These are phyloP conservation scores for Colletotrichum chlorophyti DNA, from an alignment of 2,329 filamentous ascomycete species.

Conservation along the genomic window DNA sequence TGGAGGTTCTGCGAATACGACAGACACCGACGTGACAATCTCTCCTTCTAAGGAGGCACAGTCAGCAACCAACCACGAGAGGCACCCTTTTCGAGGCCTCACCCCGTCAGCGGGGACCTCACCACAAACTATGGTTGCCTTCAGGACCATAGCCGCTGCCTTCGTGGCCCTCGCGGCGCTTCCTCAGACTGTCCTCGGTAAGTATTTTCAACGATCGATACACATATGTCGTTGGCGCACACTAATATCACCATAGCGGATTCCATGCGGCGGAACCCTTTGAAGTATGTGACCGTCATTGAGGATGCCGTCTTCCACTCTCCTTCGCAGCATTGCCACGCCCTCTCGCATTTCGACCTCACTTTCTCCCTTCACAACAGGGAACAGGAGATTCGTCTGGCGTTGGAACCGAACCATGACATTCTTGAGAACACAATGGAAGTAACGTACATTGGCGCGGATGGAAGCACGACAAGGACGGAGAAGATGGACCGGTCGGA, in stretches of 20 bases:
- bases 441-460: conserved; percentile 73
- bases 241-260: conserved; percentile 55
- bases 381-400: conserved; percentile 75
- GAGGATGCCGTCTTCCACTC: conserved; percentile 81
- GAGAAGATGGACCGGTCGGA: conserved; percentile 75
- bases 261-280: conserved; percentile 77
- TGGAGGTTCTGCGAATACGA: too few relatives aligned
- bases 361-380: conserved; percentile 76
- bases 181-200: conserved; percentile 40
- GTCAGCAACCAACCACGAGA: conserved; percentile 6
- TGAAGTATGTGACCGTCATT: conserved; percentile 76
- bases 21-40: background rate
- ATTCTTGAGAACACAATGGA: conserved; percentile 79
- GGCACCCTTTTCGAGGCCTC: conserved; percentile 23
- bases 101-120: conserved; percentile 27
- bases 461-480: conserved; percentile 74
- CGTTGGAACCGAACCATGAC: conserved; percentile 89
- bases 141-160: conserved; percentile 39
- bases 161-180: conserved; percentile 39
- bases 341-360: conserved; percentile 84
- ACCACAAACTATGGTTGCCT: conserved; percentile 39
- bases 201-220: conserved; percentile 26
- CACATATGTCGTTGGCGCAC: too few relatives aligned
- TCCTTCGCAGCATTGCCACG: conserved; percentile 78
- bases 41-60: conserved; percentile 14